A percentile compares a stretch with the other conserved stretches of the same genome.
Evolutionary conservation across 192 early-diverging fungal species (phyloP).

Genomic region (Phycomyces nitens): DNA sequence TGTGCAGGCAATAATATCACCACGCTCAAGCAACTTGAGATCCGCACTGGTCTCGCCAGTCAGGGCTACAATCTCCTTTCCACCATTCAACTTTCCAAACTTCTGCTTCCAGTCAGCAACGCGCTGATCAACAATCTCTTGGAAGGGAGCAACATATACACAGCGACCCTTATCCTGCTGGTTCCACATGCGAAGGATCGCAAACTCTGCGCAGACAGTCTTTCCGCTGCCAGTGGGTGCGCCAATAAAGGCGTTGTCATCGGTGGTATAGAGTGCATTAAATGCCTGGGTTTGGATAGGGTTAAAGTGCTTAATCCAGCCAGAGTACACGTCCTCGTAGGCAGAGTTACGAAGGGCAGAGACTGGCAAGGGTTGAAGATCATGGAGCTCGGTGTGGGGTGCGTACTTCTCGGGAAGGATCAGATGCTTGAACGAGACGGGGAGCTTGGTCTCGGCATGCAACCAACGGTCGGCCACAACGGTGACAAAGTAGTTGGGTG

Average conservation of each 20-base stretch:
- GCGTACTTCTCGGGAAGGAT: slow-evolving; percentile 90
- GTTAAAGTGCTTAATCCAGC: slow-evolving; percentile 72
- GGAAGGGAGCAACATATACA: slow-evolving; percentile 90
- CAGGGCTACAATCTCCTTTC: slow-evolving; percentile 83
- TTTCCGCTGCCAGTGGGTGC: slow-evolving; percentile 94
- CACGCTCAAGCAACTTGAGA: slow-evolving; percentile 82
- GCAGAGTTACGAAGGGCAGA: slow-evolving; percentile 72
- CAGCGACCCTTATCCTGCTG: slow-evolving; percentile 57
- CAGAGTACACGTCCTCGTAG: slow-evolving; percentile 66
- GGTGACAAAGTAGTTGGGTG: slow-evolving; percentile 94
- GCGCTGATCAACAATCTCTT: slow-evolving; percentile 76
- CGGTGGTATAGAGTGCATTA: slow-evolving; percentile 81
- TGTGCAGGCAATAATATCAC: slow-evolving; percentile 90
- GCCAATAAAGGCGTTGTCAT: slow-evolving; percentile 89
- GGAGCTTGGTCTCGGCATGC: slow-evolving; percentile 83
- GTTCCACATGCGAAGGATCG: slow-evolving; percentile 89
- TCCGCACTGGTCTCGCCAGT: slow-evolving; percentile 91
- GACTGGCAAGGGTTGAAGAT: slow-evolving; percentile 87
- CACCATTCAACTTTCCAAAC: slow-evolving; percentile 76
- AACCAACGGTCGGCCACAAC: slow-evolving; percentile 96
- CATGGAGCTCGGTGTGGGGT: slow-evolving; percentile 91
- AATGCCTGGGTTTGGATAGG: slow-evolving; percentile 96
- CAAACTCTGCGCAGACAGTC: slow-evolving; percentile 94
- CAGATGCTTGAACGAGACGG: slow-evolving; percentile 91
- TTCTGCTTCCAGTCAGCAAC: slow-evolving; percentile 78